Conservation (phyloP, 495 filamentous ascomycete species). For the Aspergillus sclerotiicarbonarius region DNA sequence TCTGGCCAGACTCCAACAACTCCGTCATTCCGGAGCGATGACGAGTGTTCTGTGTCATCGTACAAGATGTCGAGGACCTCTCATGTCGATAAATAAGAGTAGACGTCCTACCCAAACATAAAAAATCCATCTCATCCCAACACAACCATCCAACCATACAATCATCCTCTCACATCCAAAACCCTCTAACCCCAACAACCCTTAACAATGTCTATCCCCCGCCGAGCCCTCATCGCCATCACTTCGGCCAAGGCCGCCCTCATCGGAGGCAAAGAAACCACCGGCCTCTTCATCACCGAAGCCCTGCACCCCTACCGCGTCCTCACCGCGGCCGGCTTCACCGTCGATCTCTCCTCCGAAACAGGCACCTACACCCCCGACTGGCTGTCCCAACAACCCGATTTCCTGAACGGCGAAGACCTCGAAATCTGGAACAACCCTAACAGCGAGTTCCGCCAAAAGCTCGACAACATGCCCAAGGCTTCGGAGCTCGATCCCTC, state of each 20-base stretch:
- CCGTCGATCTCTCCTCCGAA: constrained; percentile 50
- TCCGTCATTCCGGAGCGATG: too few relatives aligned
- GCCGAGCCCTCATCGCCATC: constrained; percentile 44
- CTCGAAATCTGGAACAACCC: constrained; percentile 37
- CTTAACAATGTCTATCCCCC: constrained; percentile 13
- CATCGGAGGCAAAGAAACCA: constrained; percentile 41
- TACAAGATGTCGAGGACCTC: too few relatives aligned
- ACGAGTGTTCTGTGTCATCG: too few relatives aligned
- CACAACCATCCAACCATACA: too few relatives aligned
- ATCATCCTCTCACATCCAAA: too few relatives aligned
- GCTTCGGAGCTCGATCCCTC: constrained; percentile 16
- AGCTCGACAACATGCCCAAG: constrained; percentile 33
- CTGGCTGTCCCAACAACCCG: constrained; percentile 43
- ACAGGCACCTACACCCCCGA: constrained; percentile 46
- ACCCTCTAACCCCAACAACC: too few relatives aligned
- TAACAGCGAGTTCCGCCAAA: constrained; percentile 38
- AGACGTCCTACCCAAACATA: too few relatives aligned
- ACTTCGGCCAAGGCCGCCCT: constrained; percentile 46
- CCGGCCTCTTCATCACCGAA: constrained; percentile 47
- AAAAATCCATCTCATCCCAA: too few relatives aligned
- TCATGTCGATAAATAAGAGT: too few relatives aligned
- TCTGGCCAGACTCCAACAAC: too few relatives aligned
- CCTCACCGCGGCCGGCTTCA: constrained; percentile 44
- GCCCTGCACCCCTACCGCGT: constrained; percentile 49
- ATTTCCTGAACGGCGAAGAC: constrained; percentile 41